These are phyloP conservation scores for Lachnellula arida DNA, from an alignment of 2,329 filamentous ascomycete genomes.

Conservation along the genomic window DNA sequence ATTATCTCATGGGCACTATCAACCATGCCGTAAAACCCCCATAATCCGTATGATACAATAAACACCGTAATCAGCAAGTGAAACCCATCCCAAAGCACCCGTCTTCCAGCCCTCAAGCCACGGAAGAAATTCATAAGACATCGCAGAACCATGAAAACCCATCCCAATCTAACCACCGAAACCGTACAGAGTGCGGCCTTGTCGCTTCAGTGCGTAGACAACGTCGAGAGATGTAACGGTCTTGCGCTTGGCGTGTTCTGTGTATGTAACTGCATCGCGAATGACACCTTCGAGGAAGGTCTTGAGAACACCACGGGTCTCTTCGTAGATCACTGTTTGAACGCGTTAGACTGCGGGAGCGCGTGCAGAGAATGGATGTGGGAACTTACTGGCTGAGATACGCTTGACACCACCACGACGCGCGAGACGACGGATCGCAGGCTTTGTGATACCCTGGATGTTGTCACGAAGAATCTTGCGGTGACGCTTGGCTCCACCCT, in stretches of 20 bases:
- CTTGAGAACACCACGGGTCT: conserved; percentile 78
- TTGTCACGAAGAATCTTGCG: conserved; percentile 99
- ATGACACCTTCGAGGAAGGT: conserved; percentile 81
- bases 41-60: conserved; percentile 29
- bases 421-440: conserved; percentile 94
- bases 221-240: conserved; percentile 63
- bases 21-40: conserved; percentile 23
- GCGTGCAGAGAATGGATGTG: neutral
- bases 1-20: conserved; percentile 21
- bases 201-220: conserved; percentile 61
- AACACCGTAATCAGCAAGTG: conserved; percentile 24
- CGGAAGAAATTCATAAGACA: conserved; percentile 28
- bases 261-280: conserved; percentile 41
- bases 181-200: conserved; percentile 63
- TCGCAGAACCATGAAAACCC: conserved; percentile 17
- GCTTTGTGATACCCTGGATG: conserved; percentile 99
- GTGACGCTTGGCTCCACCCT: conserved; percentile 98
- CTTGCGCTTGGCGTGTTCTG: conserved; percentile 78
- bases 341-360: neutral
- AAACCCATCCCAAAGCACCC: conserved; percentile 25
- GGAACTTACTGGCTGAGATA: conserved; percentile 83
- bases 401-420: conserved; percentile 99
- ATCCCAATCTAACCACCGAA: conserved; percentile 53
- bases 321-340: conserved; percentile 28
- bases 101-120: conserved; percentile 12